These are phyloP conservation scores for Fusarium sublunatum DNA, from an alignment of 2,329 filamentous ascomycete species.

Conservation along the genomic window DNA sequence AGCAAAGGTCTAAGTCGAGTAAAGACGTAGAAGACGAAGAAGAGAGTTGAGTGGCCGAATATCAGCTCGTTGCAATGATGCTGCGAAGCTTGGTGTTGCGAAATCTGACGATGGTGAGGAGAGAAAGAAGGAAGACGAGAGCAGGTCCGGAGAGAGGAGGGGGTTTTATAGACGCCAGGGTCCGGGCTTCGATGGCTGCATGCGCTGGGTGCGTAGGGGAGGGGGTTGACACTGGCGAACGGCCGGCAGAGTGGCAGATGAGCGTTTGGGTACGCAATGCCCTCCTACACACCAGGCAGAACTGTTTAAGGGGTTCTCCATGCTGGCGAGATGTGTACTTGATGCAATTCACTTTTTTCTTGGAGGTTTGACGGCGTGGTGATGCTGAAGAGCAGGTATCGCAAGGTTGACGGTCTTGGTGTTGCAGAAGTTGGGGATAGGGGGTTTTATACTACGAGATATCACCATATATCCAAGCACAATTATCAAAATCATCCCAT, in stretches of 20 bases:
- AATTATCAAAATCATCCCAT: not conserved
- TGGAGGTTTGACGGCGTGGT: not conserved
- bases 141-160: not conserved
- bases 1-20: not conserved
- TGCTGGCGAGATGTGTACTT: not conserved
- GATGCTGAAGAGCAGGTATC: constrained; percentile 7
- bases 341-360: accelerated
- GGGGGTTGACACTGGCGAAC: constrained; percentile 8
- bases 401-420: not conserved
- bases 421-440: constrained; percentile 7
- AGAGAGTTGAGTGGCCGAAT: constrained; percentile 1
- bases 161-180: not conserved
- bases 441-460: constrained; percentile 8
- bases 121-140: not conserved
- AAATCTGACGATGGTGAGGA: constrained; percentile 22
- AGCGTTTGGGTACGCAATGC: not conserved
- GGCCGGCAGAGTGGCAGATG: constrained; percentile 6
- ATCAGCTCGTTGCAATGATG: constrained; percentile 15
- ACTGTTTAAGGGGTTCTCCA: not conserved
- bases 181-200: not conserved
- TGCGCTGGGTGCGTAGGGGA: not conserved
- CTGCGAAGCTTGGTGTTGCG: constrained; percentile 4
- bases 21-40: constrained; percentile 10
- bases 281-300: not conserved
- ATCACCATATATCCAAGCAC: not conserved